A percentile compares a stretch with the other conserved stretches of the same genome.
These are phyloP conservation scores for Lobosporangium transversale DNA, from an alignment of 192 early-diverging fungal genomes.

Conservation along the genomic window DNA sequence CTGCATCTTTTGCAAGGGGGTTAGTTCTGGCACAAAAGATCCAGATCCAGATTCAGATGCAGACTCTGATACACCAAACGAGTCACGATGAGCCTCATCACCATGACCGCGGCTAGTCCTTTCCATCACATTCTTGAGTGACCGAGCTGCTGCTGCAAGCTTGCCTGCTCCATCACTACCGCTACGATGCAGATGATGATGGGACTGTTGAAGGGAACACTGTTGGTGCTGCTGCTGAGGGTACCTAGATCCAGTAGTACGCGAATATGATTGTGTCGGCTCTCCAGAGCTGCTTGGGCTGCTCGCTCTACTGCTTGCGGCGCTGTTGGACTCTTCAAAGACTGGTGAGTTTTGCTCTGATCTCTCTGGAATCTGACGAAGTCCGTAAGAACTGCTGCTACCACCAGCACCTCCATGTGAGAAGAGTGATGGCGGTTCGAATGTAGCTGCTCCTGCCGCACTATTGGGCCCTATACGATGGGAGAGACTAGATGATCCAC, in stretches of 20 bases:
- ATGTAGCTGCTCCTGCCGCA: not conserved
- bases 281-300: constrained; percentile 14
- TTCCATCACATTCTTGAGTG: constrained; percentile 1
- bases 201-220: constrained; percentile 7
- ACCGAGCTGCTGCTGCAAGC: not conserved
- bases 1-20: constrained; percentile 39
- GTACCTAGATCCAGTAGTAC: too few relatives aligned
- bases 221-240: constrained; percentile 2
- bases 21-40: constrained; percentile 2
- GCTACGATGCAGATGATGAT: constrained; percentile 24
- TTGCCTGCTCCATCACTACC: constrained; percentile 35
- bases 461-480: constrained; percentile 14
- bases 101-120: not conserved
- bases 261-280: not conserved
- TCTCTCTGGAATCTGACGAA: constrained; percentile 41
- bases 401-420: not conserved
- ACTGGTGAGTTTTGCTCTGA: constrained; percentile 46
- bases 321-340: constrained; percentile 5
- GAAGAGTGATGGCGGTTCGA: constrained; percentile 2
- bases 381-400: constrained; percentile 6
- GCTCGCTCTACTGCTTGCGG: not conserved
- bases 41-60: not conserved
- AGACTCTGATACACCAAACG: not conserved
- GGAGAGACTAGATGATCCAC: constrained; percentile 11
- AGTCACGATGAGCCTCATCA: not conserved